phyloP scores from a whole-genome alignment of 1,284 basidiomycete species.

The Singerocomus inundabilis region DNA sequence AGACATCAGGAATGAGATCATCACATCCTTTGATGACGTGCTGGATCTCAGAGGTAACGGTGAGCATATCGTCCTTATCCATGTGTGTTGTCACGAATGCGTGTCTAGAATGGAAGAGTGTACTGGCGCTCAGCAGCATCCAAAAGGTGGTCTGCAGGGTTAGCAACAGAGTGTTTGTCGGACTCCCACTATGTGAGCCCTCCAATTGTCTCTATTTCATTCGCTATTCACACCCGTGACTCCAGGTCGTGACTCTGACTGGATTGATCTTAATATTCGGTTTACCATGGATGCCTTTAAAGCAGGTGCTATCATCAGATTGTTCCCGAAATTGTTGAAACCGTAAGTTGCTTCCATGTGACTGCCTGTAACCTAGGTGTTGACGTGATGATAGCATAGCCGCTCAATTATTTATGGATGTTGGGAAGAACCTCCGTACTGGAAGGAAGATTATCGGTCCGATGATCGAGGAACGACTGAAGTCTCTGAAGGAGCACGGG shows the following conservation, averaged over 20 bases:
- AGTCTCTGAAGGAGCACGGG: no score
- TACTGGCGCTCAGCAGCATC: slow-evolving; percentile 19
- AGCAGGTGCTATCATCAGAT: slow-evolving; percentile 26
- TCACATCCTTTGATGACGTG: slow-evolving; percentile 19
- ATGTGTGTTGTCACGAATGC: not conserved
- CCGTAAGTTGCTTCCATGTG: slow-evolving; percentile 31
- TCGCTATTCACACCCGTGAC: no score
- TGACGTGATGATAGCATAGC: not conserved
- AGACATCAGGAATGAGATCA: no score
- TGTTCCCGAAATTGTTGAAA: slow-evolving; percentile 40
- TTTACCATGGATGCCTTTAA: slow-evolving; percentile 34
- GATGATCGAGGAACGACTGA: no score
- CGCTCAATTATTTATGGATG: not conserved
- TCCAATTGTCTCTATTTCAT: no score
- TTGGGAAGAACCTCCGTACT: not conserved
- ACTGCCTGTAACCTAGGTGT: accelerated
- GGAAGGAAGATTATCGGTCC: slow-evolving; percentile 28
- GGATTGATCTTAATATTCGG: slow-evolving; percentile 35
- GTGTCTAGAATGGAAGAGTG: slow-evolving; percentile 31
- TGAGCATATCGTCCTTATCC: no score
- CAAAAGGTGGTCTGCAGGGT: slow-evolving; percentile 32
- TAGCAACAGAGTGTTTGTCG: slow-evolving; percentile 41
- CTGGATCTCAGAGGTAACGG: not conserved
- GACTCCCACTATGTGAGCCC: no score
- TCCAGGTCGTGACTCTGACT: no score